Percentiles rank a stretch among this genome's conserved stretches.
phyloP scores from a whole-genome alignment of 2,329 filamentous ascomycete species.

The Aspergillus pseudotamarii region DNA sequence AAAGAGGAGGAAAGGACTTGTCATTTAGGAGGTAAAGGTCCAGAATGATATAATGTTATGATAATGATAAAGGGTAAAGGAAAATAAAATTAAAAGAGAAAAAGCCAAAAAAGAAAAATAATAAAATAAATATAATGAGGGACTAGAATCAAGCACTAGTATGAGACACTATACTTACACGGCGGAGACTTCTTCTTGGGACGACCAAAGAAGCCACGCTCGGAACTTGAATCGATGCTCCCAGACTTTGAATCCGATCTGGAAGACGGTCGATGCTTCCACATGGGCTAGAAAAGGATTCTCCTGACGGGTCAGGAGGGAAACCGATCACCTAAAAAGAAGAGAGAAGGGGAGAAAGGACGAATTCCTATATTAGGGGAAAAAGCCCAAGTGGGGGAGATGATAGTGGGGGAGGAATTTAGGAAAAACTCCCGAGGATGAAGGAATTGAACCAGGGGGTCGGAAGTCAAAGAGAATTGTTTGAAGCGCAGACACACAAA shows the following conservation, averaged over 20 bases:
- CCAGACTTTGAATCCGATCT: conserved; percentile 43
- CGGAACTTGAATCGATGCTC: conserved; percentile 36
- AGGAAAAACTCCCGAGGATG: conserved; percentile 12
- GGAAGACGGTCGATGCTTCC: conserved; percentile 45
- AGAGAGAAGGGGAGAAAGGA: conserved; percentile 9
- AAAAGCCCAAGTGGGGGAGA: conserved; percentile 13
- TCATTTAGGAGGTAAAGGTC: background rate
- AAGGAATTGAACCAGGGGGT: conserved; percentile 7
- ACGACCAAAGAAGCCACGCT: conserved; percentile 40
- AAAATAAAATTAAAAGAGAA: conserved; percentile 10
- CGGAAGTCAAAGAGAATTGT: conserved; percentile 5
- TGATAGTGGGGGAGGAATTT: conserved; percentile 3
- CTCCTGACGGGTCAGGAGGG: conserved; percentile 20
- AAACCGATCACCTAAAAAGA: conserved; percentile 13
- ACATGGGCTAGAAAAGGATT: conserved; percentile 35
- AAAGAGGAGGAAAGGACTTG: background rate
- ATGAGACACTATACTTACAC: conserved; percentile 31
- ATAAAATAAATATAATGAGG: conserved; percentile 14
- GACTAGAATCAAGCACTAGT: conserved; percentile 19
- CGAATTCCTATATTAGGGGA: conserved; percentile 18
- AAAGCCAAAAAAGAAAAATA: conserved; percentile 7
- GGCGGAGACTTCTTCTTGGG: conserved; percentile 38
- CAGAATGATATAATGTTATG: conserved; percentile 7
- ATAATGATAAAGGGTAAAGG: conserved; percentile 6
- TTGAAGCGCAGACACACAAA: conserved; percentile 9